phyloP scores from a whole-genome alignment of 2,329 filamentous ascomycete species.

The Colletotrichum plurivorum region DNA sequence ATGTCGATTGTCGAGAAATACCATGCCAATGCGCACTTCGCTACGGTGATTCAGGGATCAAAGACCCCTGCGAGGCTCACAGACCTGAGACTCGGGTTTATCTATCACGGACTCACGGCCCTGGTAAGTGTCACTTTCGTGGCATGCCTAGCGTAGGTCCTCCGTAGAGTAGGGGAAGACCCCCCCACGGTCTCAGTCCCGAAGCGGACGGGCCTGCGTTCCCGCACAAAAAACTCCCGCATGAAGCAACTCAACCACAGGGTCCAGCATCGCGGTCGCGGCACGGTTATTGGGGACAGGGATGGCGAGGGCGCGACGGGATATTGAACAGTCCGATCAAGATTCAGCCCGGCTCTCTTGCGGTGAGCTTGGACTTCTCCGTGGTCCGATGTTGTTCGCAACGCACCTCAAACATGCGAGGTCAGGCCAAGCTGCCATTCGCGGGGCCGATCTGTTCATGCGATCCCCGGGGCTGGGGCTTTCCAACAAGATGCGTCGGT shows the following conservation, averaged over 20 bases:
- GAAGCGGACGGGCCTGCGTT: constrained; percentile 13
- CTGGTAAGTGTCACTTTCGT: constrained; percentile 20
- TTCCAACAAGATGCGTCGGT: constrained; percentile 21
- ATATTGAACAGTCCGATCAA: constrained; percentile 23
- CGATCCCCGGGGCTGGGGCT: constrained; percentile 18
- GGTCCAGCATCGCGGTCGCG: constrained; percentile 23
- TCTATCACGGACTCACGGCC: constrained; percentile 18
- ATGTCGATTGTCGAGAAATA: not conserved
- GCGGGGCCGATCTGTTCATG: constrained; percentile 39
- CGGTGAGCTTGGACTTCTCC: constrained; percentile 30
- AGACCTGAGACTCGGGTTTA: constrained; percentile 18
- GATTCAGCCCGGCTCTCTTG: constrained; percentile 13
- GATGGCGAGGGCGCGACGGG: constrained; percentile 1
- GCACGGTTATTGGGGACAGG: constrained; percentile 15
- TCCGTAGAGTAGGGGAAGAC: not conserved
- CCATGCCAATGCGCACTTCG: not conserved
- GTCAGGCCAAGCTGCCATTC: constrained; percentile 32
- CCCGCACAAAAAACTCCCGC: constrained; percentile 15
- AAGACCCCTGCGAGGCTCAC: constrained; percentile 15
- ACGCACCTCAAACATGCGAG: constrained; percentile 47
- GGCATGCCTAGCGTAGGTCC: not conserved
- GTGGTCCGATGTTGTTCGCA: constrained; percentile 44
- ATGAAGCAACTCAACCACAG: constrained; percentile 24
- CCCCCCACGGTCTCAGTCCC: constrained; percentile 22
- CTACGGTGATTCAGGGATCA: constrained; percentile 4